Conservation (phyloP, 2,329 filamentous ascomycete genomes). For the Diaporthe nobilis region DNA sequence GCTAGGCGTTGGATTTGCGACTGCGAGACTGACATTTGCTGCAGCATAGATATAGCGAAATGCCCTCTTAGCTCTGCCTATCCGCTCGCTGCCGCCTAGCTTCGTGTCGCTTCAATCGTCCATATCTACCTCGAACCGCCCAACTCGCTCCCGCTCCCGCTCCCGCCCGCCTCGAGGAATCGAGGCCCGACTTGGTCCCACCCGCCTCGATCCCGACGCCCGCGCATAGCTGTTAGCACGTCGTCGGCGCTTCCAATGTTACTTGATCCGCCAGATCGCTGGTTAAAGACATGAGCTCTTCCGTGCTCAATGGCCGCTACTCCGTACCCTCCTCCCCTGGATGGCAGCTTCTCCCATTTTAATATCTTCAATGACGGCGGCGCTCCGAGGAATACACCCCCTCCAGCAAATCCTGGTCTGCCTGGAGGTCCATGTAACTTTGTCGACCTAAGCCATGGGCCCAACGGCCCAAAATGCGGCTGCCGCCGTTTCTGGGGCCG, state of each 20-base stretch:
- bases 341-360: constrained; percentile 62
- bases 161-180: constrained; percentile 5
- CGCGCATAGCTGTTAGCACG: constrained; percentile 29
- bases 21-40: constrained; percentile 36
- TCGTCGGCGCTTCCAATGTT: constrained; percentile 37
- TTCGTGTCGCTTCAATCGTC: constrained; percentile 36
- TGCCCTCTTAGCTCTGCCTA: constrained; percentile 50
- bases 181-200: constrained; percentile 1
- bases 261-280: constrained; percentile 41
- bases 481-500: constrained; percentile 74
- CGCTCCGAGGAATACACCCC: constrained; percentile 38
- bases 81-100: constrained; percentile 52
- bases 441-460: constrained; percentile 66
- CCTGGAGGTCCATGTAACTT: constrained; percentile 71
- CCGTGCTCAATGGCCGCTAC: constrained; percentile 66
- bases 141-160: constrained; percentile 25
- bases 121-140: constrained; percentile 36
- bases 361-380: constrained; percentile 67
- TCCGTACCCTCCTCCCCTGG: constrained; percentile 61
- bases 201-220: constrained; percentile 28
- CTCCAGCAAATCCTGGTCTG: constrained; percentile 51
- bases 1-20: not conserved
- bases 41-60: constrained; percentile 46
- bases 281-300: constrained; percentile 51
- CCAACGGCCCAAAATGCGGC: constrained; percentile 68